Percentiles rank a stretch among this genome's conserved stretches.
These are phyloP conservation scores for Solanum ossicruentum DNA, from an alignment of 257 asterid species.

Conservation along the genomic window DNA sequence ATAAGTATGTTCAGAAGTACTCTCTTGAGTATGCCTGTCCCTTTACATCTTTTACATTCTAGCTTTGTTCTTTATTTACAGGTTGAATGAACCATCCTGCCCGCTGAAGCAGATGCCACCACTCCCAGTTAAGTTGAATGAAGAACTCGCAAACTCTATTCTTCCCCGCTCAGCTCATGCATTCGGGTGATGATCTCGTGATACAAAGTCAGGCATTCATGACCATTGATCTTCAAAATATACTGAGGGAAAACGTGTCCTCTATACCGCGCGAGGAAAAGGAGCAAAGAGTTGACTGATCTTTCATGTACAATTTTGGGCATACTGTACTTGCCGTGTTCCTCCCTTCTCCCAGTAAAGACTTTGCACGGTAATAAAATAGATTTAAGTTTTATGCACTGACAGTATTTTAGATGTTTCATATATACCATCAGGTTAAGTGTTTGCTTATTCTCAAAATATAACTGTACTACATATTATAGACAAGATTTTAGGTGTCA, in stretches of 20 bases:
- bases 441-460: neutral
- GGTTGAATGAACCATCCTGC: slow-evolving; percentile 45
- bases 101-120: slow-evolving; percentile 56
- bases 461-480: too few relatives aligned
- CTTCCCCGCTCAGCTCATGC: slow-evolving; percentile 36
- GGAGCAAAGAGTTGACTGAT: neutral
- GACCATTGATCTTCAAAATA: neutral
- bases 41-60: neutral
- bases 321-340: neutral
- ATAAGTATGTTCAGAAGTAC: slow-evolving; percentile 30
- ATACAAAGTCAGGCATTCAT: neutral
- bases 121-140: slow-evolving; percentile 46
- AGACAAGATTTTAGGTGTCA: neutral
- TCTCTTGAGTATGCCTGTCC: neutral
- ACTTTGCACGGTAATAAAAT: neutral
- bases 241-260: neutral
- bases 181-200: slow-evolving; percentile 5
- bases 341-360: neutral
- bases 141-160: slow-evolving; percentile 58
- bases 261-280: neutral
- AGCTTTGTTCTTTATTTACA: slow-evolving; percentile 6
- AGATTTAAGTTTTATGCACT: neutral
- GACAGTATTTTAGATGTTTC: neutral
- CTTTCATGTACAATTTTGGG: neutral
- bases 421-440: neutral